Evolutionary conservation across 2,329 filamentous ascomycete genomes (phyloP).

Genomic region (Diaporthe eres): DNA sequence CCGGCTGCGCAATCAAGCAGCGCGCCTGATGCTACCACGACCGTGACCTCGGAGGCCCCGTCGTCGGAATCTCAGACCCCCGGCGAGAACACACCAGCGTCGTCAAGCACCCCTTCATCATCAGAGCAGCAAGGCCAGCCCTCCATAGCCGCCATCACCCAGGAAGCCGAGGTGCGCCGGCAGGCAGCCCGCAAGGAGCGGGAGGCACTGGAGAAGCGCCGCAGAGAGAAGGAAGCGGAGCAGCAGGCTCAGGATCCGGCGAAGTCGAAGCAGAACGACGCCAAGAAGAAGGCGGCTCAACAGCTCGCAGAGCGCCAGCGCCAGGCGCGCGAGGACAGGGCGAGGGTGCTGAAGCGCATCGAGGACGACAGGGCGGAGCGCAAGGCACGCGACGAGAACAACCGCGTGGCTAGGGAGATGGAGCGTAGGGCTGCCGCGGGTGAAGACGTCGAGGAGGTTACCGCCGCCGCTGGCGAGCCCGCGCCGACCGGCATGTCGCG

Average conservation of each 20-base stretch:
- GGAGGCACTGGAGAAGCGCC: conserved; percentile 53
- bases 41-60: conserved; percentile 37
- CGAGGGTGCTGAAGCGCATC: conserved; percentile 80
- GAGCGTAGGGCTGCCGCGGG: conserved; percentile 45
- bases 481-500: conserved; percentile 49
- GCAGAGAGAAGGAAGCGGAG: conserved; percentile 56
- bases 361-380: conserved; percentile 82
- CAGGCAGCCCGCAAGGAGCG: conserved; percentile 63
- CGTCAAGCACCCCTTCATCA: conserved; percentile 38
- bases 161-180: conserved; percentile 51
- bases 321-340: conserved; percentile 77
- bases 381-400: conserved; percentile 67
- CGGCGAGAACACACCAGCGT: conserved; percentile 45
- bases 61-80: conserved; percentile 39
- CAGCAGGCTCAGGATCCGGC: conserved; percentile 47
- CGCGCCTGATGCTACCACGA: conserved; percentile 36
- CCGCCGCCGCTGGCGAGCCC: conserved; percentile 48
- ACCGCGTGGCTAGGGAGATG: conserved; percentile 58
- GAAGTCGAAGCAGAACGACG: conserved; percentile 56
- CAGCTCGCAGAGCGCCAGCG: conserved; percentile 74
- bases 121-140: conserved; percentile 39
- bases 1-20: conserved; percentile 17
- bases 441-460: conserved; percentile 49
- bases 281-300: conserved; percentile 62
- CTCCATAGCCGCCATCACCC: conserved; percentile 11